A percentile compares a stretch with the other conserved stretches of the same genome.
Conservation (phyloP, 129 eudicot species). For the Flaveria sonorensis region DNA sequence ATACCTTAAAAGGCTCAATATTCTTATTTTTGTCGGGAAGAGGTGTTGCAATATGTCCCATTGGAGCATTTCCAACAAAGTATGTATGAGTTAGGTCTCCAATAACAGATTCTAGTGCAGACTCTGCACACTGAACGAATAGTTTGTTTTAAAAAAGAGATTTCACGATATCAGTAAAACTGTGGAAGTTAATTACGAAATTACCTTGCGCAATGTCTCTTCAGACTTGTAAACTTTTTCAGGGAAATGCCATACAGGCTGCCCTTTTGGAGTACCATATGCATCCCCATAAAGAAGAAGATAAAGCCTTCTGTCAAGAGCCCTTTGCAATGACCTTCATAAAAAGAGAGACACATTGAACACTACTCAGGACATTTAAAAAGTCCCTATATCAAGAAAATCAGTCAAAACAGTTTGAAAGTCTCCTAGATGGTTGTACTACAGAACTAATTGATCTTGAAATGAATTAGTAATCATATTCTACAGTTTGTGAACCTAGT, state of each 20-base stretch:
- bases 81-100: constrained; percentile 86
- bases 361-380: too few relatives aligned
- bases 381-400: too few relatives aligned
- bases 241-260: constrained; percentile 92
- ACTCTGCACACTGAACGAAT: constrained; percentile 82
- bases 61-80: constrained; percentile 97
- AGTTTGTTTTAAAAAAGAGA: not conserved
- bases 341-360: not conserved
- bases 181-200: constrained; percentile 1
- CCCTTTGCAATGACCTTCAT: constrained; percentile 85
- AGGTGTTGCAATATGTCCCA: constrained; percentile 65
- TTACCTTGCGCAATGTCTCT: constrained; percentile 86
- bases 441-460: not conserved
- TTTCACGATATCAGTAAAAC: not conserved
- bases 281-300: constrained; percentile 78
- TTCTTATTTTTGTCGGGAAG: constrained; percentile 44
- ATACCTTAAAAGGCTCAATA: constrained; percentile 60
- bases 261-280: constrained; percentile 52
- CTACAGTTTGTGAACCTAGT: not conserved
- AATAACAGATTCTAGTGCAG: constrained; percentile 76
- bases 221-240: constrained; percentile 82
- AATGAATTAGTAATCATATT: not conserved
- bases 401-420: too few relatives aligned
- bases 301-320: constrained; percentile 90
- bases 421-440: not conserved